Conservation (phyloP, 805 yeast species). For the Zygosaccharomyces gambellarensis region DNA sequence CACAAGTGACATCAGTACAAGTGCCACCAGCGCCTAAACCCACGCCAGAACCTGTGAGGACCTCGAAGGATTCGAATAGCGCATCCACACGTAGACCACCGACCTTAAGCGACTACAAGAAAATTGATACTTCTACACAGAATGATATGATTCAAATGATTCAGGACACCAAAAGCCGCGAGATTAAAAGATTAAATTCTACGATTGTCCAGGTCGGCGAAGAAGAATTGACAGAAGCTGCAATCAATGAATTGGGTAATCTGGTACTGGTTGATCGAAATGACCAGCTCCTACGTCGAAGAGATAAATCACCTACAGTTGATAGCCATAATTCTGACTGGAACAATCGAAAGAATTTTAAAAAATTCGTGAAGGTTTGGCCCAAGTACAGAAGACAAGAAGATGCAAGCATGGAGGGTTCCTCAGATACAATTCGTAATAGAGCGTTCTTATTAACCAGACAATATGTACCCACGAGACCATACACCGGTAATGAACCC, state of each 20-base stretch:
- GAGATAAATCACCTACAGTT: constrained; percentile 1
- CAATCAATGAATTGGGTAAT: constrained; percentile 31
- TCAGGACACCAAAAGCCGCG: constrained; percentile 30
- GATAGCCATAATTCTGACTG: constrained; percentile 18
- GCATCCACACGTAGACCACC: not conserved
- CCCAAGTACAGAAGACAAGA: constrained; percentile 16
- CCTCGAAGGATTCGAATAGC: not conserved
- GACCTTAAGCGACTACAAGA: constrained; percentile 4
- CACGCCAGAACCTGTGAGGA: not conserved
- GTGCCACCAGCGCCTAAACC: too few relatives aligned
- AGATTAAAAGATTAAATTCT: constrained; percentile 26
- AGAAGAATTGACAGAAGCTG: constrained; percentile 29
- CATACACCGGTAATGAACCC: constrained; percentile 15
- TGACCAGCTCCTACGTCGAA: constrained; percentile 19
- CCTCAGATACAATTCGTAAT: constrained; percentile 16
- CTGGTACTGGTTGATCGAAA: constrained; percentile 36
- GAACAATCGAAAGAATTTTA: constrained; percentile 38
- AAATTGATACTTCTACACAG: not conserved
- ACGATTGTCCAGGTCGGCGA: constrained; percentile 25
- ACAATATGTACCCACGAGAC: constrained; percentile 31
- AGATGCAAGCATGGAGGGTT: constrained; percentile 5
- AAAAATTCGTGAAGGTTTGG: constrained; percentile 36
- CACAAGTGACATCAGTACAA: too few relatives aligned
- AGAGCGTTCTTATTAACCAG: constrained; percentile 31
- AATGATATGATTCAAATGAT: constrained; percentile 31